Percentiles rank a stretch among this genome's conserved stretches.
These are phyloP conservation scores for Borovskyia barvae DNA, from an alignment of 208 protist genomes.

Conservation along the genomic window DNA sequence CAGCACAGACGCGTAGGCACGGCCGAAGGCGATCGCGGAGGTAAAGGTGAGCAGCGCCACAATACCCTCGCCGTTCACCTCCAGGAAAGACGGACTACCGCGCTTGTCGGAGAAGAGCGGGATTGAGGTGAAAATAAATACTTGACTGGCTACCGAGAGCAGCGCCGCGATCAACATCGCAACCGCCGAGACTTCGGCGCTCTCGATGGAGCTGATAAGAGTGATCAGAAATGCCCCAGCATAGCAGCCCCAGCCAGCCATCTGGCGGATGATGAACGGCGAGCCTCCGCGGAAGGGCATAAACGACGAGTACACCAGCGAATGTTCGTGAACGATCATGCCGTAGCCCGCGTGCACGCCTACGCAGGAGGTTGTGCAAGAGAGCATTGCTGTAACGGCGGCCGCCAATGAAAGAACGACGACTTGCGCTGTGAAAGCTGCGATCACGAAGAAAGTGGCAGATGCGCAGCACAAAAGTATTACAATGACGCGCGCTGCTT, in stretches of 20 bases:
- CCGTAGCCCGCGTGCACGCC: slow-evolving; percentile 72
- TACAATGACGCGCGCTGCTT: slow-evolving; percentile 49
- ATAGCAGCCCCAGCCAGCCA: slow-evolving; percentile 63
- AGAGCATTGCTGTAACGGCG: slow-evolving; percentile 43
- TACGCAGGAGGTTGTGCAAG: slow-evolving; percentile 64
- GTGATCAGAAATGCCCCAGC: slow-evolving; percentile 49
- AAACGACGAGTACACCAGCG: slow-evolving; percentile 46
- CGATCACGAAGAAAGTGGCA: slow-evolving; percentile 53
- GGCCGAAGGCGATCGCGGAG: slow-evolving; percentile 49
- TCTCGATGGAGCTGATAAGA: slow-evolving; percentile 53
- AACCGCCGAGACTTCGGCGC: slow-evolving; percentile 24
- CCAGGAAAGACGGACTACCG: slow-evolving; percentile 48
- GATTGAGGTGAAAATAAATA: slow-evolving; percentile 62
- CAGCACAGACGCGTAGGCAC: slow-evolving; percentile 46
- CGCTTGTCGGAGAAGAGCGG: slow-evolving; percentile 43
- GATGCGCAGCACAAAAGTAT: slow-evolving; percentile 64
- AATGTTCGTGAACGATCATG: slow-evolving; percentile 33
- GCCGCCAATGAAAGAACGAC: slow-evolving; percentile 45
- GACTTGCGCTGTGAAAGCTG: slow-evolving; percentile 46
- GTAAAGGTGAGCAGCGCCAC: slow-evolving; percentile 67
- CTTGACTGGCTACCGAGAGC: slow-evolving; percentile 57
- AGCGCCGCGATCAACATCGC: slow-evolving; percentile 46
- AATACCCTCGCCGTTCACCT: slow-evolving; percentile 74
- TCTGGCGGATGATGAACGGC: slow-evolving; percentile 59
- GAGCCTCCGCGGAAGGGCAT: slow-evolving; percentile 79